Evolutionary conservation across 176 grass and related monocot species (phyloP).

Genomic region (Rhipidocladum racemiflorum): DNA sequence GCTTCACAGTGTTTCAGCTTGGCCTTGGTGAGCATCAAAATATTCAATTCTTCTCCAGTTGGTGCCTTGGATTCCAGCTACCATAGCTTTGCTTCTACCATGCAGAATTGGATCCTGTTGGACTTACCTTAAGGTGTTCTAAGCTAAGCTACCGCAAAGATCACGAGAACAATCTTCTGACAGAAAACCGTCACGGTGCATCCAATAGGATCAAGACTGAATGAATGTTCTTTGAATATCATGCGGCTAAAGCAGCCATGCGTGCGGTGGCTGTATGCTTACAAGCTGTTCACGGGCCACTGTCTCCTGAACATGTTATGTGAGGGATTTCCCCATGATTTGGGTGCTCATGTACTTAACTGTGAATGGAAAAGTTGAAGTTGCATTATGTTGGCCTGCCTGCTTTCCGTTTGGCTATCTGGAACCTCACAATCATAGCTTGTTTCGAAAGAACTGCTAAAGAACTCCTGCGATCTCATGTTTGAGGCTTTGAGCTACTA

Average conservation of each 20-base stretch:
- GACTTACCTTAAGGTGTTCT: background rate
- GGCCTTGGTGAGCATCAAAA: background rate
- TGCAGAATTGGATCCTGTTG: background rate
- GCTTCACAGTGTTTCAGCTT: background rate
- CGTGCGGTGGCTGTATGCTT: background rate
- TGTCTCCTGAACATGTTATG: background rate
- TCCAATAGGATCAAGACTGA: conserved; percentile 6
- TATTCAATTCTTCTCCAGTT: background rate
- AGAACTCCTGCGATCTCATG: background rate
- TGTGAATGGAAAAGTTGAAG: background rate
- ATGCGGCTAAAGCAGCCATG: background rate
- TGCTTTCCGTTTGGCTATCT: background rate
- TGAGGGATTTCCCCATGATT: background rate
- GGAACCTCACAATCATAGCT: background rate
- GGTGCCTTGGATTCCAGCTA: background rate
- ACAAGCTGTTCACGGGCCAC: background rate
- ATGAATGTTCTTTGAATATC: background rate
- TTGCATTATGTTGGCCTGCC: background rate
- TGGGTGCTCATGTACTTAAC: background rate
- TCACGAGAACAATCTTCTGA: background rate
- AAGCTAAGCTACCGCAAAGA: background rate
- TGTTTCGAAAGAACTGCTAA: background rate
- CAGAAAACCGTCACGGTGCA: background rate
- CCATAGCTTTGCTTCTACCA: background rate
- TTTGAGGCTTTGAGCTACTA: background rate